Percentiles rank a stretch among this genome's conserved stretches.
These are phyloP conservation scores for Plectranthus barbatus DNA, from an alignment of 257 asterid species.

Conservation along the genomic window DNA sequence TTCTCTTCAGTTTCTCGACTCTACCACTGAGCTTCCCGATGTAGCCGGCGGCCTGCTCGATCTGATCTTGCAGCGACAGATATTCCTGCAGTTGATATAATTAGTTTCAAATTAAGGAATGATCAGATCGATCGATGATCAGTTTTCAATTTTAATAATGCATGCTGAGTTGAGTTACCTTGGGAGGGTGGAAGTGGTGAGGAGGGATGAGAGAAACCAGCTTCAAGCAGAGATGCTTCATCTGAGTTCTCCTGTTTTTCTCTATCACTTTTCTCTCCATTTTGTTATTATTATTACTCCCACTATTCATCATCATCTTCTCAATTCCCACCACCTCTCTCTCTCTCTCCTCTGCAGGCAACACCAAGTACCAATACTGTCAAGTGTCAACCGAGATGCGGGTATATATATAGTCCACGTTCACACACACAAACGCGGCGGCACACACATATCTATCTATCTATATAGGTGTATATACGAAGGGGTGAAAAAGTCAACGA, in stretches of 20 bases:
- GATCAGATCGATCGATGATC: too few relatives aligned
- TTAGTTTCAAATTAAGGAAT: too few relatives aligned
- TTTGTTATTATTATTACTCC: too few relatives aligned
- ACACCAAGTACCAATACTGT: too few relatives aligned
- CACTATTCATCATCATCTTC: background rate
- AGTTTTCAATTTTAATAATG: too few relatives aligned
- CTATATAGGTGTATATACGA: too few relatives aligned
- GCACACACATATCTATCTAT: too few relatives aligned
- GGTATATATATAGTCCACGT: too few relatives aligned
- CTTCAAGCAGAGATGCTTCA: constrained; percentile 19
- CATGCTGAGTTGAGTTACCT: constrained; percentile 13
- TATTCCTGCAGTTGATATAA: constrained; percentile 9
- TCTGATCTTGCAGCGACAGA: constrained; percentile 27
- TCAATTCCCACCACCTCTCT: too few relatives aligned
- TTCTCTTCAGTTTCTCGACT: constrained; percentile 21
- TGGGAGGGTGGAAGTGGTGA: constrained; percentile 4
- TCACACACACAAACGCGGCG: too few relatives aligned
- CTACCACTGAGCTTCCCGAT: constrained; percentile 22
- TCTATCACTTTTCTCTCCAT: constrained; percentile 18
- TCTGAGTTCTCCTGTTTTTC: constrained; percentile 17
- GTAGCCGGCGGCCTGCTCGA: constrained; percentile 25
- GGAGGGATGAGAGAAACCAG: constrained; percentile 27
- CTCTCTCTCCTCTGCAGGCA: too few relatives aligned
- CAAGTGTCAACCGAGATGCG: background rate
- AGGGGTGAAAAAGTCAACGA: too few relatives aligned